Evolutionary conservation across 352 stramenopile genomes (phyloP).

Genomic region (Pythium pyrilobum): DNA sequence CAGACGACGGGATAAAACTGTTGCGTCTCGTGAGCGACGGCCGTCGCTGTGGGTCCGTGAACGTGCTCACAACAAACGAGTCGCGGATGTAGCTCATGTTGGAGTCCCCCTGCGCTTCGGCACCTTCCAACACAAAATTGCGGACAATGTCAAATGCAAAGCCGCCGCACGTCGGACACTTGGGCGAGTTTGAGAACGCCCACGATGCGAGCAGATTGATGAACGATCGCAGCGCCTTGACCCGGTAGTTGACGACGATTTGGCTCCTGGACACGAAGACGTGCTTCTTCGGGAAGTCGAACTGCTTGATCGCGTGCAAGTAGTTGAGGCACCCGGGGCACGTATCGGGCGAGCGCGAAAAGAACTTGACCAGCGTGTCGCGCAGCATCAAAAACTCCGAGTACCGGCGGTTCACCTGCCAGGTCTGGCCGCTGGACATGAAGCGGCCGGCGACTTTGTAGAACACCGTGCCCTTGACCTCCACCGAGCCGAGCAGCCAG

Average conservation of each 20-base stretch:
- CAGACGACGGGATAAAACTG: slow-evolving; percentile 49
- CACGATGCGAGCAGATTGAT: slow-evolving; percentile 76
- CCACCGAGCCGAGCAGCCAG: slow-evolving; percentile 57
- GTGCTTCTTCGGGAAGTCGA: slow-evolving; percentile 87
- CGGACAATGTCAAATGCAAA: slow-evolving; percentile 77
- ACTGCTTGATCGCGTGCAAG: slow-evolving; percentile 65
- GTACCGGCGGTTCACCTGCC: slow-evolving; percentile 80
- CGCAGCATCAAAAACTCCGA: slow-evolving; percentile 80
- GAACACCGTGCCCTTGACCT: slow-evolving; percentile 47
- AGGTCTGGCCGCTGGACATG: slow-evolving; percentile 54
- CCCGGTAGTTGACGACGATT: slow-evolving; percentile 80
- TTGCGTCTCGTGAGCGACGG: slow-evolving; percentile 30
- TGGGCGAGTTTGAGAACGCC: slow-evolving; percentile 77
- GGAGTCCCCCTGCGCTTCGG: slow-evolving; percentile 37
- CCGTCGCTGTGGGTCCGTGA: slow-evolving; percentile 26
- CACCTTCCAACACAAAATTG: slow-evolving; percentile 71
- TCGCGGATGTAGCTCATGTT: slow-evolving; percentile 69
- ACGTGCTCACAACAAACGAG: slow-evolving; percentile 56
- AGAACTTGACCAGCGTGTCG: slow-evolving; percentile 74
- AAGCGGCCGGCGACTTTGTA: slow-evolving; percentile 73
- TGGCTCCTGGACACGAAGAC: slow-evolving; percentile 69
- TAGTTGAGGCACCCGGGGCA: slow-evolving; percentile 81
- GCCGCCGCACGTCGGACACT: slow-evolving; percentile 78
- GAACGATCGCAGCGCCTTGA: slow-evolving; percentile 81
- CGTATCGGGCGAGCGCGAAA: slow-evolving; percentile 56